Evolutionary conservation across 495 filamentous ascomycete genomes (phyloP), one percentile per base, ranked within the genome.

Genomic region (Trichoderma parareesei): DNA sequence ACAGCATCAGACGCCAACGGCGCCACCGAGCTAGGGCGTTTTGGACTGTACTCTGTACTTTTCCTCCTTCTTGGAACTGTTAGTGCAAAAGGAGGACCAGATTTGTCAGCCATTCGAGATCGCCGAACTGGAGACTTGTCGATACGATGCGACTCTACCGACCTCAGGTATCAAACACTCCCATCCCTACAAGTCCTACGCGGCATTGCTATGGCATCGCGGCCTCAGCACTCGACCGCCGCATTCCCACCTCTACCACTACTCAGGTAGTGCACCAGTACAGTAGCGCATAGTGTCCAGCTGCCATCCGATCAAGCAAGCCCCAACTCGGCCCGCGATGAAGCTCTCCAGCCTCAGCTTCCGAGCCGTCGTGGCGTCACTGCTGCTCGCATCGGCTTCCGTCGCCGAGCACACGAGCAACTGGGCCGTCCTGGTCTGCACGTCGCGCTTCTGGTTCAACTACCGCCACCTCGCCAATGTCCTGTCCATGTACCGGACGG

Each of bases 391-490:
- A 57, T 67, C 79, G 59, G 64, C 74, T 40, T 66, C 69, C 11
- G 69, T 72, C 38, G 86, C 88, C 65, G 90, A 94, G 66, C 94
- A 98, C 76, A 98, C 95, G 1, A 96, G 90, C 67, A 98, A 98
- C 74, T 98, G 95, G 95, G 94, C 94, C 3, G 94, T 98, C 59
- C 87, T 98, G 8, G 94, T 98, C 43, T 93, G 89, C 57, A 98
- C 94, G n/a, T 98, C 95, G 8, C 89, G 94, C 65, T 98, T 98
- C 81, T 98, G 94, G 94, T 98, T 98, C 85, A 98, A 98, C 79
- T 98, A 98, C 79, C 90, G 94, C 49, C 94, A 98, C 72, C 87
- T 98, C 44, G 93, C 95, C 72, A 98, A 98, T 81, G 93, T 96
- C 61, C 87, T 98, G 61, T 97, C 94, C 61, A 85, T 98, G 62